Base-by-base conservation (phyloP, 306 rosid species). In the Medicago truncatula region DNA sequence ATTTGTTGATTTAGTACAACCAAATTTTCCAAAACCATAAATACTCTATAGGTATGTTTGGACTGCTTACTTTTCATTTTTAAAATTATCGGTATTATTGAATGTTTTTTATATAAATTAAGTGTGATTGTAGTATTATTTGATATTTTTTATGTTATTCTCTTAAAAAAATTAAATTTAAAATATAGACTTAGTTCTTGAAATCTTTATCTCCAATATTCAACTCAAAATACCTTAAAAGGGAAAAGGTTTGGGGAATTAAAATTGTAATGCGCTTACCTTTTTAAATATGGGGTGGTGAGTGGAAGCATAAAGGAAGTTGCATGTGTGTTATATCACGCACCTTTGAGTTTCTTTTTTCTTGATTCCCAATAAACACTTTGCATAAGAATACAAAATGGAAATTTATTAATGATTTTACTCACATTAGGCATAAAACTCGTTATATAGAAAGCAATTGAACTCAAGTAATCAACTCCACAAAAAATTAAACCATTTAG, bases 261-360 rank as follows among this genome's bases (percentile, higher is more conserved):
- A 69, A 69, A 78, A 74, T 50, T 56, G n/a, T 23, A 78, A 78
- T 78, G 80, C 21, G 70, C 44, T 64, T 47, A 39, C 59, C 47
- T 72, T 78, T 88, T 67, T 7, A 61, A 77, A 80, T 77, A 74
- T 63, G 86, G 84, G 86, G 88, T 83, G 71, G 86, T 82, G 86
- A 85, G 86, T 82, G 86, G 86, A 73, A 57, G 83, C 46, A 83
- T 85, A 85, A 82, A 76, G 79, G 86, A 38, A 72, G 75, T 75
- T 76, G 39, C 73, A 68, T 68, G 76, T 67, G 75, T 78, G 77
- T 65, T 82, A 61, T 67, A 79, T 71, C 76, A 13, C 16, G 4
- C 15, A 12, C 16, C 38, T 64, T 69, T 58, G 54, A 36, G 62
- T 66, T 57, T 14, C 31, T 78, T 79, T 82, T 79, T 79, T 82